Percentiles rank a stretch among this genome's conserved stretches.
These are phyloP conservation scores for Podosphaera leucotricha DNA, from an alignment of 2,329 filamentous ascomycete species.

Conservation along the genomic window DNA sequence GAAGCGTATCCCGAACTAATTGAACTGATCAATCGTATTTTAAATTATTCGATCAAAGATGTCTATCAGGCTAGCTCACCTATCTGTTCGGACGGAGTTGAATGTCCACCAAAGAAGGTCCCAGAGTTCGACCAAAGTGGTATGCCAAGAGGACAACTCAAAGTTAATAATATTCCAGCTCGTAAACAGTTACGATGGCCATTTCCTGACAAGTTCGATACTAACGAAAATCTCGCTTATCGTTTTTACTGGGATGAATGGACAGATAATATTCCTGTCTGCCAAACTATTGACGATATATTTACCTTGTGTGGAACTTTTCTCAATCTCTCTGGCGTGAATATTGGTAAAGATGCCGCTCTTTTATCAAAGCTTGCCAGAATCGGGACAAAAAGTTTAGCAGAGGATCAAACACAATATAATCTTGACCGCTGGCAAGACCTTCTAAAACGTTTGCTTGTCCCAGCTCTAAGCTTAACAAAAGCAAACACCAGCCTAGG, in stretches of 20 bases:
- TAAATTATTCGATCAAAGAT: slow-evolving; percentile 60
- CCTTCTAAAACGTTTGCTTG: slow-evolving; percentile 58
- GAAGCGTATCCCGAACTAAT: slow-evolving; percentile 66
- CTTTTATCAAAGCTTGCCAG: slow-evolving; percentile 63
- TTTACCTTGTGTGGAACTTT: slow-evolving; percentile 70
- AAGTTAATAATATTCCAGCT: slow-evolving; percentile 31
- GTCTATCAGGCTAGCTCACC: slow-evolving; percentile 29
- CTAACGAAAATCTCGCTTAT: slow-evolving; percentile 53
- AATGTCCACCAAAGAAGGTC: slow-evolving; percentile 23
- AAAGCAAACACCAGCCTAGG: slow-evolving; percentile 65
- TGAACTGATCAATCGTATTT: slow-evolving; percentile 60
- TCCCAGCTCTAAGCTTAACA: slow-evolving; percentile 70
- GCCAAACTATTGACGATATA: slow-evolving; percentile 73
- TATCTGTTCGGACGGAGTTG: slow-evolving; percentile 17
- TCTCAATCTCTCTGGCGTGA: slow-evolving; percentile 65
- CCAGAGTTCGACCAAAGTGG: slow-evolving; percentile 39
- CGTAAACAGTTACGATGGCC: slow-evolving; percentile 62
- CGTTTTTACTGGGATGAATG: slow-evolving; percentile 96
- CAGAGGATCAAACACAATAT: slow-evolving; percentile 39
- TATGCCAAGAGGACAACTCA: slow-evolving; percentile 44
- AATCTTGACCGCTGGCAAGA: slow-evolving; percentile 68
- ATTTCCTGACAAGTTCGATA: slow-evolving; percentile 53
- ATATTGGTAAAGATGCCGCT: slow-evolving; percentile 62
- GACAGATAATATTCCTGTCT: slow-evolving; percentile 79
- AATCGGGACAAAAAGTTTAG: slow-evolving; percentile 58